A percentile compares a stretch with the other conserved stretches of the same genome.
Conservation (phyloP, 768 basidiomycete species). For the Mycena floridula region DNA sequence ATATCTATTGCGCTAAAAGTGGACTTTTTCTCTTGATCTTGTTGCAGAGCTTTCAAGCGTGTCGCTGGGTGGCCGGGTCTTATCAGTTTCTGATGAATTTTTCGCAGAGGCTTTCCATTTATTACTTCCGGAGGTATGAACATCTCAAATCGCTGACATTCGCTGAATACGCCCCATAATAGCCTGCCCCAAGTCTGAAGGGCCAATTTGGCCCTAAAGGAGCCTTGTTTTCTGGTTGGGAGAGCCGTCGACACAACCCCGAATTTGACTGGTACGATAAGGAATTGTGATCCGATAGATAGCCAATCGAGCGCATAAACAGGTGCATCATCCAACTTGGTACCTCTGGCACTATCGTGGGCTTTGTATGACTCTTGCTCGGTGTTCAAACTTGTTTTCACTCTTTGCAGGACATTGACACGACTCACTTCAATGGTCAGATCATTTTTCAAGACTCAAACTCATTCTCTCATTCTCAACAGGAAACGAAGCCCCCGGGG, state of each 20-base stretch:
- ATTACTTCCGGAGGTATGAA: conserved; percentile 41
- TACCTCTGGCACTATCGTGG: conserved; percentile 61
- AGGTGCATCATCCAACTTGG: conserved; percentile 93
- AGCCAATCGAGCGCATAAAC: too few species aligned
- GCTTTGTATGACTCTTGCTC: too few species aligned
- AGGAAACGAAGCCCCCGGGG: conserved; percentile 87
- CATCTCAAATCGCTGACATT: not conserved
- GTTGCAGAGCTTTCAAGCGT: conserved; percentile 83
- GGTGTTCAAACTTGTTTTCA: too few species aligned
- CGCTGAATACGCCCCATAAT: not conserved
- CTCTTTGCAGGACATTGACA: too few species aligned
- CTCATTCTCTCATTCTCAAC: not conserved
- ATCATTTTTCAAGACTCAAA: not conserved
- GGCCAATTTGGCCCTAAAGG: conserved; percentile 98
- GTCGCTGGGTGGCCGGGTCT: conserved; percentile 69
- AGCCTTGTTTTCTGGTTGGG: conserved; percentile 94
- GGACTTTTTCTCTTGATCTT: not conserved
- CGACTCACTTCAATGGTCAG: conserved; percentile 85
- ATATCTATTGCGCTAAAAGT: conserved; percentile 7
- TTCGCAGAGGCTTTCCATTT: conserved; percentile 85
- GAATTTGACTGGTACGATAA: conserved; percentile 79
- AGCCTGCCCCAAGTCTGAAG: conserved; percentile 86
- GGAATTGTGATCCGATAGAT: not conserved
- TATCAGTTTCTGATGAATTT: conserved; percentile 89
- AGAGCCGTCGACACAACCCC: conserved; percentile 84